These are phyloP conservation scores for Blastocystis sp. DNA, from an alignment of 352 stramenopile species.

Conservation along the genomic window DNA sequence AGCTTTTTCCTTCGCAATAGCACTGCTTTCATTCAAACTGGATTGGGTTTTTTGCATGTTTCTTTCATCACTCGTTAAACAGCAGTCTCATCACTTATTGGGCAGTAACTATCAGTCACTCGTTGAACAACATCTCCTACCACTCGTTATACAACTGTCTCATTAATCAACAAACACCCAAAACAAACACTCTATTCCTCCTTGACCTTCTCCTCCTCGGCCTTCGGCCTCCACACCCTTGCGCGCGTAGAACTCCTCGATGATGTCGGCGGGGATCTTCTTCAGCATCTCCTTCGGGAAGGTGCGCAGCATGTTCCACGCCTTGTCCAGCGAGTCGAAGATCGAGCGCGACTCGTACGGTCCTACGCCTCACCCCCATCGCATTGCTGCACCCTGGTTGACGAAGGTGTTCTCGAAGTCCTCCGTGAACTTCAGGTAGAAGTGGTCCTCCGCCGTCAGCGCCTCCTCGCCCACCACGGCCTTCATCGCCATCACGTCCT, in stretches of 20 bases:
- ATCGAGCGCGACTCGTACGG: too few relatives aligned
- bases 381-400: not conserved
- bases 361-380: not conserved
- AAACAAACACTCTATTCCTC: not conserved
- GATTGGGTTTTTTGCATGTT: not conserved
- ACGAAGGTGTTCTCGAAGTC: too few relatives aligned
- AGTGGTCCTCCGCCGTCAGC: not conserved
- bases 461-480: too few relatives aligned
- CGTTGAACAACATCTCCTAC: too few relatives aligned
- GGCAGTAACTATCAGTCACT: not conserved
- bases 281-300: too few relatives aligned
- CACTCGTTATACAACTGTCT: not conserved
- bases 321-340: too few relatives aligned
- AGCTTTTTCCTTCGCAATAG: not conserved
- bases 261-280: too few relatives aligned
- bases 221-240: not conserved
- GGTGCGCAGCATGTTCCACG: too few relatives aligned
- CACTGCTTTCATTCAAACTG: not conserved
- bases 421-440: not conserved
- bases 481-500: too few relatives aligned
- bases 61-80: not conserved
- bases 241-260: not conserved
- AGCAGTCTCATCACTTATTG: not conserved
- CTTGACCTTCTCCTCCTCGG: not conserved
- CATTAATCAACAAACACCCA: not conserved